Conservation (phyloP, 345 rosid genomes). For the Corchorus olitorius region DNA sequence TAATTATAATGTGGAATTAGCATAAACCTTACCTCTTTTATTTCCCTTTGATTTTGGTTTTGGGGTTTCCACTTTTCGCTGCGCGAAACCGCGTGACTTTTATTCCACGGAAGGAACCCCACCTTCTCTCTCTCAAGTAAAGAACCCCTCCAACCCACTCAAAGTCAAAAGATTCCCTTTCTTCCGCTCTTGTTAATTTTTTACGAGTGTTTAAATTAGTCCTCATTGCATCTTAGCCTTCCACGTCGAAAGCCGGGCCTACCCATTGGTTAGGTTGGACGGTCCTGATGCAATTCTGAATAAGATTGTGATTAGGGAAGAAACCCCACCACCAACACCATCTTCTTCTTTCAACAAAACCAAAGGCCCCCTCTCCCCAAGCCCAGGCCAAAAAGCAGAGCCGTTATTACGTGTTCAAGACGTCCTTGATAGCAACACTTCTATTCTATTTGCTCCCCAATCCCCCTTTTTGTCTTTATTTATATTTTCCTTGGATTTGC, state of each 20-base stretch:
- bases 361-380: no score
- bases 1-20: not conserved
- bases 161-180: conserved; percentile 14
- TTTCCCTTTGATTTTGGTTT: not conserved
- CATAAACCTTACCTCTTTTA: not conserved
- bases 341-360: no score
- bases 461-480: no score
- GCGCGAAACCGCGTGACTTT: conserved; percentile 24
- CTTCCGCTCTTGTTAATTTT: not conserved
- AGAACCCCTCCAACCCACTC: conserved; percentile 6
- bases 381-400: no score
- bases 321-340: not conserved
- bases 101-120: conserved; percentile 29
- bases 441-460: no score
- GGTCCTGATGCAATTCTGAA: not conserved
- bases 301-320: not conserved
- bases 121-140: not conserved
- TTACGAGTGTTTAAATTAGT: not conserved
- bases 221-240: not conserved
- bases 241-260: not conserved
- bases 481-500: no score
- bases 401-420: no score
- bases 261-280: not conserved
- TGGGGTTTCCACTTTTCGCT: not conserved
- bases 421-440: no score